A percentile compares a stretch with the other conserved stretches of the same genome.
phyloP scores from a whole-genome alignment of 768 basidiomycete species.

The Mycena indigotica region DNA sequence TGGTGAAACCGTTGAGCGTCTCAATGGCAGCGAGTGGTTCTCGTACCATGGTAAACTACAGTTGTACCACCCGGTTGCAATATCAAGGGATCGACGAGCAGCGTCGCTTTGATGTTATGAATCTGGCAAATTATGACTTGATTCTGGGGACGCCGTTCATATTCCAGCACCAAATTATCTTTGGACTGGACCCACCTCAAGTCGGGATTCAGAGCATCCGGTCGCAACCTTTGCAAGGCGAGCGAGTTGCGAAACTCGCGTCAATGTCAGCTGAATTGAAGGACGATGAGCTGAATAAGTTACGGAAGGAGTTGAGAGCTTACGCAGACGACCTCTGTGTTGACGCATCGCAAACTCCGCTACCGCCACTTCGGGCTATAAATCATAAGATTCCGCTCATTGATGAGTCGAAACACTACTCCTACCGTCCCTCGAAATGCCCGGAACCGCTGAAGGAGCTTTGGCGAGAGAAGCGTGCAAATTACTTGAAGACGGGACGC shows the following conservation, averaged over 20 bases:
- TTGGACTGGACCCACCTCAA: conserved; percentile 18
- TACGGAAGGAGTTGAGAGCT: conserved; percentile 8
- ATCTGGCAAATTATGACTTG: conserved; percentile 34
- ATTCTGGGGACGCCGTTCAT: conserved; percentile 35
- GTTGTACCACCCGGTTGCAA: conserved; percentile 19
- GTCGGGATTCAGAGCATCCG: conserved; percentile 8
- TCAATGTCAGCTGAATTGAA: conserved; percentile 1
- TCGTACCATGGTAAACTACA: conserved; percentile 28
- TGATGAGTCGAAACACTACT: conserved; percentile 26
- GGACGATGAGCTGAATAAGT: conserved; percentile 3
- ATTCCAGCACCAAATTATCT: conserved; percentile 22
- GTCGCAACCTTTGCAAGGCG: conserved; percentile 8
- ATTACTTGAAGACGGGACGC: conserved; percentile 25
- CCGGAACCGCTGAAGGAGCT: conserved; percentile 24
- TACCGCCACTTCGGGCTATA: conserved; percentile 34
- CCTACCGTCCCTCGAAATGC: conserved; percentile 27
- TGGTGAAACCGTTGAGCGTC: conserved; percentile 33
- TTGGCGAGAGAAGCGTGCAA: conserved; percentile 18
- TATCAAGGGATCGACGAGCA: conserved; percentile 30
- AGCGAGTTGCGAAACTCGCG: conserved; percentile 5
- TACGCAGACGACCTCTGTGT: conserved; percentile 20
- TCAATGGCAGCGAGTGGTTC: conserved; percentile 36
- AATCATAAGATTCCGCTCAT: conserved; percentile 37
- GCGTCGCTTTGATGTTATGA: conserved; percentile 31
- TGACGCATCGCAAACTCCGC: conserved; percentile 7